Evolutionary conservation across 2,329 filamentous ascomycete species (phyloP), one percentile per base, ranked within the genome.

Genomic region (Diaporthe sp.): DNA sequence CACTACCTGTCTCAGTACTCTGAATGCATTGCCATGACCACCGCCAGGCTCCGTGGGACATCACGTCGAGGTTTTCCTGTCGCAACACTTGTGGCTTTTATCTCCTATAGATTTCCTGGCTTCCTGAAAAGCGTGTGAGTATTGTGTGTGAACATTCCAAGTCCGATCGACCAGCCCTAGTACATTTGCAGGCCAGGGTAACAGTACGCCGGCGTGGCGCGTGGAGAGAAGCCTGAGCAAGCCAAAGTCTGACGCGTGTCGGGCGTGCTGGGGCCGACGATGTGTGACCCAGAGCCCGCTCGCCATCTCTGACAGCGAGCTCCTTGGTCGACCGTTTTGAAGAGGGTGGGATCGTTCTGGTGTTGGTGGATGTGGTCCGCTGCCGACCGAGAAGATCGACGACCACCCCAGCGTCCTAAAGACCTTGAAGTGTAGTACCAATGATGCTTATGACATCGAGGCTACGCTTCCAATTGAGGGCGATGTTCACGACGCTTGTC

Each of bases 241-340:
- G 13, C n/a, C 13, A 17, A 27, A 17, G 56, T 19, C 56, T 17
- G 10, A 15, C 13, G 35, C 10, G 27, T 27, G 8, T 63, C 39
- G 59, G 59, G 39, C 58, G n/a, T n/a, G n/a, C 22, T 47, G 37
- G 59, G 50, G 59, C 59, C 39, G 59, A 63, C 9, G 42, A 47
- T 32, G 10, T 10, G 17, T 27, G 30, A 4, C 19, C 8, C 19
- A 4, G 25, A 47, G 59, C 9, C 25, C 17, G 19, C 19, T 50
- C 61, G 27, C 19, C 4, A 2, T 44, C 8, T 1, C 4, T 19
- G 37, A 30, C 44, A 17, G 22, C 5, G 27, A 50, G 19, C 13
- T 66, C 15, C 32, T 27, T 4, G 13, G 63, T 66, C n/a, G 61
- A 50, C 42, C 15, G 22, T 19, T 0, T 15, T 9, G 12, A 50